phyloP scores from a whole-genome alignment of 2,329 filamentous ascomycete species.

The Calonectria pteridis region DNA sequence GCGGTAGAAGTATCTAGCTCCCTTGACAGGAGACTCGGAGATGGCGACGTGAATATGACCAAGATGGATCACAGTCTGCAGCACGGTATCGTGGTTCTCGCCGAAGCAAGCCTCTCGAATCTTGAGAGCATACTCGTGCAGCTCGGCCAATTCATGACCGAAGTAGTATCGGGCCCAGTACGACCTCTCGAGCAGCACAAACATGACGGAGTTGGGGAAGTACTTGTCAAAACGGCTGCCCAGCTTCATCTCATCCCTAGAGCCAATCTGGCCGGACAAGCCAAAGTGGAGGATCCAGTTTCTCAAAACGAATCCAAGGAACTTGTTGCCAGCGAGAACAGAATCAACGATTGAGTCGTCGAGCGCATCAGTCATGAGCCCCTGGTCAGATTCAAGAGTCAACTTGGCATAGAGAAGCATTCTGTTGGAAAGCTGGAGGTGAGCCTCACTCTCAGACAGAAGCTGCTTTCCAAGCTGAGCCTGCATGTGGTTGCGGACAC shows the following conservation, averaged over 20 bases:
- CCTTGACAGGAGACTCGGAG: constrained; percentile 37
- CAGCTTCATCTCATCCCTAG: constrained; percentile 45
- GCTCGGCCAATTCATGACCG: constrained; percentile 40
- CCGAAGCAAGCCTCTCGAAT: constrained; percentile 52
- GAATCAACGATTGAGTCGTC: constrained; percentile 41
- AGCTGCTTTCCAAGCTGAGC: constrained; percentile 51
- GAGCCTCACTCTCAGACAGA: constrained; percentile 49
- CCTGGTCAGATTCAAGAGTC: constrained; percentile 44
- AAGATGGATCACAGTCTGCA: constrained; percentile 54
- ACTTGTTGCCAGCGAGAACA: constrained; percentile 43
- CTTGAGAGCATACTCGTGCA: constrained; percentile 50
- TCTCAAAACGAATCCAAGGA: constrained; percentile 51
- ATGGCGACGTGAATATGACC: constrained; percentile 48
- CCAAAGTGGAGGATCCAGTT: constrained; percentile 54
- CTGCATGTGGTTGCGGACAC: constrained; percentile 48
- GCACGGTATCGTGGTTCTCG: constrained; percentile 49
- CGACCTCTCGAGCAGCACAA: constrained; percentile 51
- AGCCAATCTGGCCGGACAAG: constrained; percentile 46
- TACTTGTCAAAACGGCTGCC: constrained; percentile 50
- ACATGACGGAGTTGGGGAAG: constrained; percentile 53
- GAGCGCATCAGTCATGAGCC: constrained; percentile 31
- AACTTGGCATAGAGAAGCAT: constrained; percentile 52
- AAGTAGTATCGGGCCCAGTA: constrained; percentile 46
- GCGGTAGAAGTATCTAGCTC: constrained; percentile 52
- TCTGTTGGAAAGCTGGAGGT: constrained; percentile 49